Percentiles rank a stretch among this genome's conserved stretches.
Conservation (phyloP, 805 yeast species). For the Yarrowia alimentaria region DNA sequence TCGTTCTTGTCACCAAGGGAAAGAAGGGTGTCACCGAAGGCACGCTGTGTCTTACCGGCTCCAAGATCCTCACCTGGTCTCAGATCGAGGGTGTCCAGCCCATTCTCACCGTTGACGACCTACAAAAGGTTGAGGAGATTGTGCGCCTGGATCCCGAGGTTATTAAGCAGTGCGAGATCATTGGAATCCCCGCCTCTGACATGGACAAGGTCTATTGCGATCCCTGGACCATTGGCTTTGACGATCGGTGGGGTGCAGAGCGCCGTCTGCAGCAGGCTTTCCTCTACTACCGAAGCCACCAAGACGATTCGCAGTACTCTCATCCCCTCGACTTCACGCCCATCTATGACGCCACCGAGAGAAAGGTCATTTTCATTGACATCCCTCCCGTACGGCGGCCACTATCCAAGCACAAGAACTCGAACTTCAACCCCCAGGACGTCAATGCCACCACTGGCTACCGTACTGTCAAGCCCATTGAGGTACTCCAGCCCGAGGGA, state of each 20-base stretch:
- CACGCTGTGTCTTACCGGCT: conserved; percentile 55
- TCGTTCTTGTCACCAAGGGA: conserved; percentile 59
- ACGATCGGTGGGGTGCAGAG: conserved; percentile 74
- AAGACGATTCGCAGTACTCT: conserved; percentile 68
- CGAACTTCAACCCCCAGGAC: conserved; percentile 68
- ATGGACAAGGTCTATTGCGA: conserved; percentile 64
- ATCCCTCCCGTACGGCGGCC: conserved; percentile 73
- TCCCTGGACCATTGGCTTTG: conserved; percentile 70
- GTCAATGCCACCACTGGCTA: conserved; percentile 59
- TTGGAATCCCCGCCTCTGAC: conserved; percentile 63
- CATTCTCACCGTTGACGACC: conserved; percentile 67
- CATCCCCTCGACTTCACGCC: conserved; percentile 77
- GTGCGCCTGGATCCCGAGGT: conserved; percentile 70
- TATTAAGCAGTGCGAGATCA: conserved; percentile 66
- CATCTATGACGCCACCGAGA: conserved; percentile 69
- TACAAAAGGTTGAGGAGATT: conserved; percentile 59
- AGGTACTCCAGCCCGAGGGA: conserved; percentile 77
- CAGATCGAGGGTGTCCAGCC: conserved; percentile 66
- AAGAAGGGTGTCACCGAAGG: conserved; percentile 69
- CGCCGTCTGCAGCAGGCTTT: conserved; percentile 77
- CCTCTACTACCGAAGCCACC: conserved; percentile 71
- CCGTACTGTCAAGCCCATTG: conserved; percentile 66
- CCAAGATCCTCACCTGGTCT: conserved; percentile 49
- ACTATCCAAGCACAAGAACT: conserved; percentile 62
- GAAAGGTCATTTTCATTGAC: conserved; percentile 69